Evolutionary conservation across 345 rosid species (phyloP), one percentile per base, ranked within the genome.

Genomic region (Lumnitzera littorea): DNA sequence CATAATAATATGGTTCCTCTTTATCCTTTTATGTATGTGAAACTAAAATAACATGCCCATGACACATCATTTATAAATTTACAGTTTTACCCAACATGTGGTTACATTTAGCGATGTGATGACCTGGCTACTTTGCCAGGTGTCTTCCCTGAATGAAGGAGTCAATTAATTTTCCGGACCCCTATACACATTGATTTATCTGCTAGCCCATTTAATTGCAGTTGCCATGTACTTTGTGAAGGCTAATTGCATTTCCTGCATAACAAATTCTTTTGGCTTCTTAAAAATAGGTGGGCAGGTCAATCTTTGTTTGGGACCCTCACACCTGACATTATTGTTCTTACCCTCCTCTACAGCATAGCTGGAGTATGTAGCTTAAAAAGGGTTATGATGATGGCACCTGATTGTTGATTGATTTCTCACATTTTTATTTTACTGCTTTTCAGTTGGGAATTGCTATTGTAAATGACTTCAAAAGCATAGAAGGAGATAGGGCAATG

Each of bases 291-390:
- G 99, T 94, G 99, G 97, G 97, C 99, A 12, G 99, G 99, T 31
- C 99, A 94, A 82, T 95, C 99, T 41, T 74, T 94, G 72, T 94
- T 94, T 64, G 99, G 99, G 49, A 84, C 99, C 15, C 97, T 94
- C 77, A 83, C 96, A 46, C 91, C 89, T 43, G 97, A 94, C 60
- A 84, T 90, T 59, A 75, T 90, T 49, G 96, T 94, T 69, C 96
- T 90, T 48, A 94, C 99, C 27, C 88, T 94, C 66, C 79, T 90
- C 73, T 94, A 94, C 73, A 90, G 99, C 84, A 78, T 88, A 67
- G 99, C 97, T 27, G 99, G 99, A 87, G 99, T 90, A 83, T 55
- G 66, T 65, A 67, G 62, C 58, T 57, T 55, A 24, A 31, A 24
- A 52, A 53, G n/a, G 13, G n/a, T 31, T 46, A 15, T 24, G 43